A percentile compares a stretch with the other conserved stretches of the same genome.
These are phyloP conservation scores for Jaltomata sinuosa DNA, from an alignment of 257 asterid genomes.

Conservation along the genomic window DNA sequence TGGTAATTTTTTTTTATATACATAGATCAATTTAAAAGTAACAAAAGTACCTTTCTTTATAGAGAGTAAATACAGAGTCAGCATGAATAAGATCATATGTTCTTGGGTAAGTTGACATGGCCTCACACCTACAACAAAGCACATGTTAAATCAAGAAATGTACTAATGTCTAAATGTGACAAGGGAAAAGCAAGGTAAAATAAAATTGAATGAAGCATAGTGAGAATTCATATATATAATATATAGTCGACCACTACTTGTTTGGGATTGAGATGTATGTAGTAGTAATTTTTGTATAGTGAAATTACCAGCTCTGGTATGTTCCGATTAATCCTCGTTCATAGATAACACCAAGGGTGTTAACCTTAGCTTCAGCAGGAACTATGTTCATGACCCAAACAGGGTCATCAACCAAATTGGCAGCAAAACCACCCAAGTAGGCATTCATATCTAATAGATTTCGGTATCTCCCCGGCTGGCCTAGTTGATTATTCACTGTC, in stretches of 20 bases:
- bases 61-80: slow-evolving; percentile 61
- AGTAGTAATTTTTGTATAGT: not conserved
- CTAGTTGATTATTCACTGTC: slow-evolving; percentile 47
- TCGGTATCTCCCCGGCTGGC: slow-evolving; percentile 56
- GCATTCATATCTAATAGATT: slow-evolving; percentile 85
- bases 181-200: not conserved
- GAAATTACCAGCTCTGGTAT: slow-evolving; percentile 63
- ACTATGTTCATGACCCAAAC: slow-evolving; percentile 87
- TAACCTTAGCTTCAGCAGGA: slow-evolving; percentile 53
- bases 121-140: slow-evolving; percentile 59
- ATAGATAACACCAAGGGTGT: slow-evolving; percentile 64
- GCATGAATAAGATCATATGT: slow-evolving; percentile 86
- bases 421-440: slow-evolving; percentile 79
- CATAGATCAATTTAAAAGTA: not conserved
- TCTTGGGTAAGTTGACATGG: slow-evolving; percentile 95
- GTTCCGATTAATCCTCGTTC: slow-evolving; percentile 89
- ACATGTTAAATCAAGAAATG: not conserved
- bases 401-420: slow-evolving; percentile 45
- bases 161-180: not conserved
- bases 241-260: not conserved
- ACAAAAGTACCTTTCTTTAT: slow-evolving; percentile 35
- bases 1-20: too few relatives aligned
- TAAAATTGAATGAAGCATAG: not conserved
- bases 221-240: not conserved
- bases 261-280: not conserved